A percentile compares a stretch with the other conserved stretches of the same genome.
These are phyloP conservation scores for Cinchona pubescens DNA, from an alignment of 257 asterid genomes.

Conservation along the genomic window DNA sequence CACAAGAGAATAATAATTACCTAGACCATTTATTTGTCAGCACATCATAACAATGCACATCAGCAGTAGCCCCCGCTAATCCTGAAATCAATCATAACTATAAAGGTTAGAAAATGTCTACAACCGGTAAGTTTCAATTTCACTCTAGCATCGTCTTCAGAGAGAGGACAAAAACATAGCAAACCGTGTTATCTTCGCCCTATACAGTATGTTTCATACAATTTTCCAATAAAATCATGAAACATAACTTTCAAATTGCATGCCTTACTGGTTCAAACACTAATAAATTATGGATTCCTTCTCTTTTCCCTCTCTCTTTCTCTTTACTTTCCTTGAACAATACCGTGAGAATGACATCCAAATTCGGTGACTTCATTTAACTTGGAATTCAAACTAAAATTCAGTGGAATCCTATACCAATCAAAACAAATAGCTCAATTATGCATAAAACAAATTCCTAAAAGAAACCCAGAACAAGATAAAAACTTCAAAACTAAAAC, in stretches of 20 bases:
- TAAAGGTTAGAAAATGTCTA: background rate
- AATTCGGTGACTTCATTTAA: background rate
- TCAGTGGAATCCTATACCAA: background rate
- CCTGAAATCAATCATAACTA: constrained; percentile 54
- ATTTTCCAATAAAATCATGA: background rate
- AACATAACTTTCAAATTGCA: background rate
- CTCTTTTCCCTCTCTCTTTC: background rate
- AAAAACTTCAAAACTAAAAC: constrained; percentile 21
- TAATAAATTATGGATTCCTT: background rate
- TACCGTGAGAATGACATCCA: background rate
- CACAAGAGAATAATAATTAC: constrained; percentile 34
- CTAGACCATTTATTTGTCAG: constrained; percentile 93
- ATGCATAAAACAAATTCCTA: background rate
- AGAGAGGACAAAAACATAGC: background rate
- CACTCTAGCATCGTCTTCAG: too few relatives aligned
- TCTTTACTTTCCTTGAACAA: background rate
- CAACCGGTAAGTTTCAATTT: background rate
- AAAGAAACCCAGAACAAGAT: background rate
- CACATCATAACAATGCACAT: constrained; percentile 89
- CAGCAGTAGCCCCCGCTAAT: constrained; percentile 98
- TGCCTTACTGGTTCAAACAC: background rate
- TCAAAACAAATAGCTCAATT: background rate
- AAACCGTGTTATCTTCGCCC: background rate
- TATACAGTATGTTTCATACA: background rate
- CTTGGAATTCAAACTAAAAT: background rate